phyloP scores from a whole-genome alignment of 371 early-diverging fungal genomes.

The Mortierella sp. region DNA sequence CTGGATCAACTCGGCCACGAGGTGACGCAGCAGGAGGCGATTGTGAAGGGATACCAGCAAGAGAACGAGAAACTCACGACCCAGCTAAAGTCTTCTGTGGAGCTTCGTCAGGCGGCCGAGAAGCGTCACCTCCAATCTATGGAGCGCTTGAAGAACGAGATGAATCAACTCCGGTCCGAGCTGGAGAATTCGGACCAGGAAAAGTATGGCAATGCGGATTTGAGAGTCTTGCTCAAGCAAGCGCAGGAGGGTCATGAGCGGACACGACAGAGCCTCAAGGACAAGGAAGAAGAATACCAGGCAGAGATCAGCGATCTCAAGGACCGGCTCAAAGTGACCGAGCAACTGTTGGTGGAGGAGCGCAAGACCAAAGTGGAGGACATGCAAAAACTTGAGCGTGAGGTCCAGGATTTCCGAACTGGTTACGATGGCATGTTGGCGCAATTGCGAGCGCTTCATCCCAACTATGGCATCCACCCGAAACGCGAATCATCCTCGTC shows the following conservation, averaged over 20 bases:
- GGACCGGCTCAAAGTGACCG: slow-evolving; percentile 32
- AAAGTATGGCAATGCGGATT: slow-evolving; percentile 31
- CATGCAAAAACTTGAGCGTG: slow-evolving; percentile 42
- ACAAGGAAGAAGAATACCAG: slow-evolving; percentile 51
- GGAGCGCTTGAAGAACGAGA: slow-evolving; percentile 32
- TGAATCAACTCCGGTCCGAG: slow-evolving; percentile 26
- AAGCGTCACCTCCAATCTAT: slow-evolving; percentile 47
- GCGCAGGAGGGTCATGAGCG: slow-evolving; percentile 29
- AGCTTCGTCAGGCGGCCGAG: slow-evolving; percentile 49
- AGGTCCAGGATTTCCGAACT: slow-evolving; percentile 39
- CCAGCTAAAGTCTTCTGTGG: slow-evolving; percentile 45
- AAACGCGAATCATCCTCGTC: slow-evolving; percentile 41
- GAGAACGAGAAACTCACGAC: slow-evolving; percentile 49
- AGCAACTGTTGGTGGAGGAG: slow-evolving; percentile 38
- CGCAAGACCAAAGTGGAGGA: slow-evolving; percentile 34
- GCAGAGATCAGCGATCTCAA: slow-evolving; percentile 41
- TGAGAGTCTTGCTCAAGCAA: slow-evolving; percentile 23
- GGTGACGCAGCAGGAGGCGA: slow-evolving; percentile 52
- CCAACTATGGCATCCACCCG: slow-evolving; percentile 15
- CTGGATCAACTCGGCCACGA: slow-evolving; percentile 52
- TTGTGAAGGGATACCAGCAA: slow-evolving; percentile 48
- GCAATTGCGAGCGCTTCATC: slow-evolving; percentile 21
- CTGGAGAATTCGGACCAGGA: slow-evolving; percentile 45
- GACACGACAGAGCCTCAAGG: slow-evolving; percentile 26
- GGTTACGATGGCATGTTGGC: slow-evolving; percentile 44